A percentile compares a stretch with the other conserved stretches of the same genome.
Evolutionary conservation across 106 monocot genomes (phyloP).

Genomic region (Acorus gramineus): DNA sequence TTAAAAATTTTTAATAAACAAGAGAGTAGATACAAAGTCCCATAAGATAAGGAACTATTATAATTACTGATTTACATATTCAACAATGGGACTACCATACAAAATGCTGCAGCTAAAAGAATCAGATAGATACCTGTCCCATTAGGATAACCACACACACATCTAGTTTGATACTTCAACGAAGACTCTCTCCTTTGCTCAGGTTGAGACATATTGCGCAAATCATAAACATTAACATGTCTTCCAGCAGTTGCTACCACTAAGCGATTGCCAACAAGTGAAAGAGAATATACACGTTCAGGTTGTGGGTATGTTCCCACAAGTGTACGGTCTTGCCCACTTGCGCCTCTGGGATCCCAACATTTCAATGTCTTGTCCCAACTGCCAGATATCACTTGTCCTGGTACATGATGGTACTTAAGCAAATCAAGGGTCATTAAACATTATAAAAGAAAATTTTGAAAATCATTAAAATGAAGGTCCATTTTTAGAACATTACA

Average conservation of each 20-base stretch:
- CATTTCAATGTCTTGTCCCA: conserved; percentile 96
- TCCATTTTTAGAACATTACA: too few relatives aligned
- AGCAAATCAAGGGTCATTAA: background rate
- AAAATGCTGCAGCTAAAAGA: background rate
- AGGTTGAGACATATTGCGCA: conserved; percentile 96
- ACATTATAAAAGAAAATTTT: too few relatives aligned
- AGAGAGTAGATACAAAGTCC: too few relatives aligned
- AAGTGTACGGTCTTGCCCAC: conserved; percentile 67
- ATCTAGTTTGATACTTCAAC: conserved; percentile 97
- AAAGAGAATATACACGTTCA: conserved; percentile 93
- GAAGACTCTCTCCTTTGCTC: conserved; percentile 89
- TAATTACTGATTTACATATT: too few relatives aligned
- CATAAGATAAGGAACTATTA: too few relatives aligned
- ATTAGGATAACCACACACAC: conserved; percentile 95
- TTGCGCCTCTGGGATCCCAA: conserved; percentile 98
- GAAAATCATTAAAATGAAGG: too few relatives aligned
- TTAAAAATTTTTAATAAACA: too few relatives aligned
- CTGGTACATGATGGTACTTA: conserved; percentile 8
- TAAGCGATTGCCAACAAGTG: conserved; percentile 63
- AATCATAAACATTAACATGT: conserved; percentile 91
- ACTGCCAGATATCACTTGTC: conserved; percentile 93
- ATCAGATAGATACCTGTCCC: conserved; percentile 58
- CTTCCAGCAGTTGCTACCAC: conserved; percentile 97
- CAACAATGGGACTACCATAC: too few relatives aligned
- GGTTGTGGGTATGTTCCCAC: conserved; percentile 83